A percentile compares a stretch with the other conserved stretches of the same genome.
Conservation (phyloP, 805 yeast genomes). For the Starmerella gropengiesseri region DNA sequence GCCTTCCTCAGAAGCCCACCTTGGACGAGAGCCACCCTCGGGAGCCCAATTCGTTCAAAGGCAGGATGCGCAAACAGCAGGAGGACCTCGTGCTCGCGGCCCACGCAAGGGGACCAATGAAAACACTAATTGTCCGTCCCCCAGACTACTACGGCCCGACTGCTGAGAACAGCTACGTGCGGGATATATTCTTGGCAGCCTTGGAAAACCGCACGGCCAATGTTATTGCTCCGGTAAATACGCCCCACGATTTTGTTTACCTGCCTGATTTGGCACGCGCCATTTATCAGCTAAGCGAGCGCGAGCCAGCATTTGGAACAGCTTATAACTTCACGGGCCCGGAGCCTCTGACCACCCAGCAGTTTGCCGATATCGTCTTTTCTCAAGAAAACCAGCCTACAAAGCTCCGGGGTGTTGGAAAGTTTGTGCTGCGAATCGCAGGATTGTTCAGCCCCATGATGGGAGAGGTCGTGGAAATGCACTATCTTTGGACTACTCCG, state of each 20-base stretch:
- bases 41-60: slow-evolving; percentile 1
- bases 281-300: slow-evolving; percentile 1
- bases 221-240: not conserved
- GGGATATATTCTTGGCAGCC: not conserved
- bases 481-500: not conserved
- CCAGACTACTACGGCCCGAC: slow-evolving; percentile 2
- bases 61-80: slow-evolving; percentile 2
- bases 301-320: not conserved
- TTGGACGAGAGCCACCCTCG: slow-evolving; percentile 3
- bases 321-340: not conserved
- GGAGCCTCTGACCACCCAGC: not conserved
- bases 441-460: not conserved
- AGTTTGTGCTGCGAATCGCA: not conserved
- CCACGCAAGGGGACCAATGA: not conserved
- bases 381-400: not conserved
- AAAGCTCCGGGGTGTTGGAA: not conserved
- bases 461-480: not conserved
- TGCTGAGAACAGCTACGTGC: not conserved
- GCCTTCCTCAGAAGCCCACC: not conserved
- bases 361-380: not conserved
- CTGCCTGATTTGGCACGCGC: slow-evolving; percentile 2
- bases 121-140: not conserved
- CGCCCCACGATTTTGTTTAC: slow-evolving; percentile 1
- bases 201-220: not conserved
- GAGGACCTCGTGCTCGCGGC: not conserved